Conservation (phyloP, 169 alveolate species). For the Eimeria necatrix region DNA sequence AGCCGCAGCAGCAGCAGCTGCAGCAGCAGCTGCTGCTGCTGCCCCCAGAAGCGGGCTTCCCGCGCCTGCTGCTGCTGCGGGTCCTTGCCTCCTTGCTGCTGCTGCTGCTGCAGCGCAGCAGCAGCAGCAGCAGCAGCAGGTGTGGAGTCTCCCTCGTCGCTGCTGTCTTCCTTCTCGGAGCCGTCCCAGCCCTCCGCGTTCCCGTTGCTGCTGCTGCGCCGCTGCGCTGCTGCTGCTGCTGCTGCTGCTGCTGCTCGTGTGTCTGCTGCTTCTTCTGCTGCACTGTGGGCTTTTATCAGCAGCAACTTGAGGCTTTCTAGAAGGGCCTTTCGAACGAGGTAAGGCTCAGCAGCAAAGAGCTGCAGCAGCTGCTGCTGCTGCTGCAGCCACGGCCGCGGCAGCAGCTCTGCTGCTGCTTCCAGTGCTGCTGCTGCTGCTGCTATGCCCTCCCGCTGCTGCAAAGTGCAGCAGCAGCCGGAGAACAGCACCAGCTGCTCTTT, state of each 20-base stretch:
- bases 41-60: conserved; percentile 45
- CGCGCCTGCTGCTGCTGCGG: conserved; percentile 28
- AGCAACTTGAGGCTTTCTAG: conserved; percentile 13
- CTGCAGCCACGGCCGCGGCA: conserved; percentile 51
- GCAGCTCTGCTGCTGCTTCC: neutral
- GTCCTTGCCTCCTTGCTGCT: neutral
- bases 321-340: conserved; percentile 30
- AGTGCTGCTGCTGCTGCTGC: neutral
- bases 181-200: neutral
- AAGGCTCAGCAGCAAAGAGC: conserved; percentile 66
- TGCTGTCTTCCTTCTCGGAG: neutral
- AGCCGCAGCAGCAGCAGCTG: conserved; percentile 54
- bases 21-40: conserved; percentile 24
- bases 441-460: conserved; percentile 42
- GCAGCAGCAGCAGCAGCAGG: conserved; percentile 25
- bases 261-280: neutral
- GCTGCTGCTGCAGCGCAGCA: neutral
- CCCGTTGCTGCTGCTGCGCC: neutral
- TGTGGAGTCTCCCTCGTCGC: neutral
- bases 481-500: conserved; percentile 37
- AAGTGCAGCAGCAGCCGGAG: neutral
- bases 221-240: conserved; percentile 44
- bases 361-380: conserved; percentile 36
- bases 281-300: conserved; percentile 18
- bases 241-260: neutral